These are phyloP conservation scores for Amaranthus tricolor DNA, from an alignment of 179 eudicot species.

Conservation along the genomic window DNA sequence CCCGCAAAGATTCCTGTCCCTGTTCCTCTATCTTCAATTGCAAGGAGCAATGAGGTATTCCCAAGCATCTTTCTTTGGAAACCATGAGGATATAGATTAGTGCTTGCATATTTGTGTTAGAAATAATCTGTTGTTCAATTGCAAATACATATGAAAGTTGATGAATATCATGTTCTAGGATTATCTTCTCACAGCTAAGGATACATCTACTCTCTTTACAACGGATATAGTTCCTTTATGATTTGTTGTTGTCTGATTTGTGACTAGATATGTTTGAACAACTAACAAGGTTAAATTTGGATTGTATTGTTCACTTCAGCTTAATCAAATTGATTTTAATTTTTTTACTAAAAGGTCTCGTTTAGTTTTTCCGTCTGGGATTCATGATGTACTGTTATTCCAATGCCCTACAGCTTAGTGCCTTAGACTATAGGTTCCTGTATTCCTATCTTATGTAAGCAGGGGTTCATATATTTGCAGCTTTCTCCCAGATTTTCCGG, in stretches of 20 bases:
- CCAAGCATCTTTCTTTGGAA: background rate
- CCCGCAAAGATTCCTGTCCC: constrained; percentile 93
- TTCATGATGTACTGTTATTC: background rate
- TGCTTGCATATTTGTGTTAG: background rate
- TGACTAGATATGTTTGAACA: background rate
- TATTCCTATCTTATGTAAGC: no score
- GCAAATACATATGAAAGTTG: background rate
- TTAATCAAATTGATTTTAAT: background rate
- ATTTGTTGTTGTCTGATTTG: background rate
- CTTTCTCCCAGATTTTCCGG: background rate
- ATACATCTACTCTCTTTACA: background rate
- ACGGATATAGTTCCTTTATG: background rate
- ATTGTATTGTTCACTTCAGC: background rate
- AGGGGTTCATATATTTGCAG: background rate
- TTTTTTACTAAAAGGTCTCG: background rate
- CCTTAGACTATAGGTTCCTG: background rate
- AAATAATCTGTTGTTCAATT: background rate
- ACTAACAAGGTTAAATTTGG: background rate
- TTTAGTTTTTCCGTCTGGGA: background rate
- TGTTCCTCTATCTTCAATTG: constrained; percentile 51
- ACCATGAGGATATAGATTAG: background rate
- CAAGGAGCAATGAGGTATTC: constrained; percentile 61
- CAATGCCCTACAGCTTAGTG: background rate
- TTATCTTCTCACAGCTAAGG: background rate
- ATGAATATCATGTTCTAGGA: background rate